These are phyloP conservation scores for Chlamydomonas reinhardtii DNA, from an alignment of 163 green algal genomes.

Conservation along the genomic window DNA sequence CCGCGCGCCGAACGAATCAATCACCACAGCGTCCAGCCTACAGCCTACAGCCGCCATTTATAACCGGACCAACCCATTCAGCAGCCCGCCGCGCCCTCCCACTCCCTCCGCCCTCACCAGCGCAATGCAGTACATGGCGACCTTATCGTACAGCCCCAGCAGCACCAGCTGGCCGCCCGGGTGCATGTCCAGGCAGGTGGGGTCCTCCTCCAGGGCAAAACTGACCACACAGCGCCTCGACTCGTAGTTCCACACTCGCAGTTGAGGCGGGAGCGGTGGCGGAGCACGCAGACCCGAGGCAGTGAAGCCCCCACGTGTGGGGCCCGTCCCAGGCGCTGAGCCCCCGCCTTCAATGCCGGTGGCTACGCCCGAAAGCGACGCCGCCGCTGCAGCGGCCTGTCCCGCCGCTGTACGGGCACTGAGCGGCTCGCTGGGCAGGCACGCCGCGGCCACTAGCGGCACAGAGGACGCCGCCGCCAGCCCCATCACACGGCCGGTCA, in stretches of 20 bases:
- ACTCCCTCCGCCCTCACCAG: slow-evolving; percentile 38
- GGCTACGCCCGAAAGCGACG: too few species aligned
- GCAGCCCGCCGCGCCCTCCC: neutral
- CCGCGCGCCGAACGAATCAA: too few species aligned
- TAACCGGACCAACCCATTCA: too few species aligned
- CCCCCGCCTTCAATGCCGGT: too few species aligned
- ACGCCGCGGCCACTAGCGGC: slow-evolving; percentile 52
- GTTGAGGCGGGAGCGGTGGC: neutral
- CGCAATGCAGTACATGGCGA: slow-evolving; percentile 55
- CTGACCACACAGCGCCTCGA: slow-evolving; percentile 34
- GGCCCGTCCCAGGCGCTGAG: too few species aligned
- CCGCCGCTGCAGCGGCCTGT: too few species aligned
- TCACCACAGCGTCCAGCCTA: too few species aligned
- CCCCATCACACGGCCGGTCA: slow-evolving; percentile 28
- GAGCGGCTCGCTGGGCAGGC: neutral
- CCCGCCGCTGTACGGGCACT: too few species aligned
- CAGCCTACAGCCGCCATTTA: neutral
- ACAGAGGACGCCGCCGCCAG: slow-evolving; percentile 40
- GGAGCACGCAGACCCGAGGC: too few species aligned
- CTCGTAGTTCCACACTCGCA: slow-evolving; percentile 63
- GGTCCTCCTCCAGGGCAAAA: slow-evolving; percentile 54
- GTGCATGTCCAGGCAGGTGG: slow-evolving; percentile 61
- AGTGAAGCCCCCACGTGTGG: too few species aligned
- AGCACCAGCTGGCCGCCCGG: slow-evolving; percentile 60
- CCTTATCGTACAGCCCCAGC: slow-evolving; percentile 60